Evolutionary conservation across 257 asterid genomes (phyloP), one percentile per base, ranked within the genome.

Genomic region (Galeopsis tetrahit): DNA sequence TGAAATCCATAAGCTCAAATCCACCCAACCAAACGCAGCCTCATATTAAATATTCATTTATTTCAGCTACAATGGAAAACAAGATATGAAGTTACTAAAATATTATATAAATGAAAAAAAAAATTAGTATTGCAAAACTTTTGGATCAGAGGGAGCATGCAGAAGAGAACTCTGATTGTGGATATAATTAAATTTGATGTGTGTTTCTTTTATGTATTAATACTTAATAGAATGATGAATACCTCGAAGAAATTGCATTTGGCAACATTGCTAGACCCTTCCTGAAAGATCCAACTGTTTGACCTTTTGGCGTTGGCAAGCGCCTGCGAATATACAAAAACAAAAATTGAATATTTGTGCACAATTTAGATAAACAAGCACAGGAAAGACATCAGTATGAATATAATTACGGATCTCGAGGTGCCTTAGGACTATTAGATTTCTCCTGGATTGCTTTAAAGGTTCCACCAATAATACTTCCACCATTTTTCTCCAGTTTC

Each of bases 401-500:
- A 48, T 73, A 71, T 69, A 38, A 34, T 88, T 91, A 94, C 97
- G 95, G 99, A 78, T 94, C 96, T 85, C 95, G 89, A 56, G 95
- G 86, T 38, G 77, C 48, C 77, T 83, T 86, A 58, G 95, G 75
- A 73, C 58, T 78, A 33, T 66, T 80, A 66, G 89, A 83, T 80
- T 71, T 89, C 79, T 88, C 93, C 82, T 76, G 77, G 52, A 94
- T 82, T 74, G 95, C 93, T 82, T 94, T 90, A 77, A 86, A 78
- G 70, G 96, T 85, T 76, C 99, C 99, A 42, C 99, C 97, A 63
- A 91, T 87, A 69, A 94, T 92, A 81, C 99, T 92, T 36, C 97
- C 97, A 15, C 99, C 98, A 81, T 73, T 88, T 86, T 92, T 82
- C 83, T 95, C 99, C 75, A 95, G 89, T 71, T 88, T 92, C 99